Evolutionary conservation across 257 asterid genomes (phyloP).

Genomic region (Hygrophila difformis): DNA sequence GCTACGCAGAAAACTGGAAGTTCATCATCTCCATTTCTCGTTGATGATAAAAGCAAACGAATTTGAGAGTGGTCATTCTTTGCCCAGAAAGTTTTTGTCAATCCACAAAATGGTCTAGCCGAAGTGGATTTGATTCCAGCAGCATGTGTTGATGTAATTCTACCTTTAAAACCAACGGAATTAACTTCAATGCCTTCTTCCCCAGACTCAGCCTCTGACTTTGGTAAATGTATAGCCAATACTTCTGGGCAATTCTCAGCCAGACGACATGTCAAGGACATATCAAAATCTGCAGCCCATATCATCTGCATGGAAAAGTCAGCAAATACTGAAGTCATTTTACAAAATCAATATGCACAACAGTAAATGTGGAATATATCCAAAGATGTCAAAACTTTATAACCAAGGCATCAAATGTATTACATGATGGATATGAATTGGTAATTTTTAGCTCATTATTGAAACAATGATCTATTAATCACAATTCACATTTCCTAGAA

Average conservation of each 20-base stretch:
- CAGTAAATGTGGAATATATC: conserved; percentile 7
- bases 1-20: conserved; percentile 94
- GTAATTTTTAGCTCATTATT: too few species aligned
- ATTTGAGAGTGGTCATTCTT: conserved; percentile 46
- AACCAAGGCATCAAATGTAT: too few species aligned
- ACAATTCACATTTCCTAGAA: too few species aligned
- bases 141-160: conserved; percentile 38
- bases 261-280: conserved; percentile 49
- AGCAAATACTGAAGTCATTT: conserved; percentile 7
- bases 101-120: conserved; percentile 75
- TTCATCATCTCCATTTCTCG: conserved; percentile 78
- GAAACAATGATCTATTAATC: too few species aligned
- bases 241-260: conserved; percentile 68
- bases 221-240: conserved; percentile 58
- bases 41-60: conserved; percentile 38
- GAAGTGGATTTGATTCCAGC: conserved; percentile 37
- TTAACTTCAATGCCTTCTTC: conserved; percentile 43
- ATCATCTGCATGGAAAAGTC: conserved; percentile 69
- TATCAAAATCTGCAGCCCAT: conserved; percentile 98
- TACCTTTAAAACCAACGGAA: conserved; percentile 30
- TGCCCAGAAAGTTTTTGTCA: conserved; percentile 79
- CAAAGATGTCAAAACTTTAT: too few species aligned
- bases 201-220: conserved; percentile 44
- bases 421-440: too few species aligned
- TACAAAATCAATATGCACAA: not conserved